Conservation (phyloP, 352 stramenopile genomes). For the Globisporangium carolinianum region DNA sequence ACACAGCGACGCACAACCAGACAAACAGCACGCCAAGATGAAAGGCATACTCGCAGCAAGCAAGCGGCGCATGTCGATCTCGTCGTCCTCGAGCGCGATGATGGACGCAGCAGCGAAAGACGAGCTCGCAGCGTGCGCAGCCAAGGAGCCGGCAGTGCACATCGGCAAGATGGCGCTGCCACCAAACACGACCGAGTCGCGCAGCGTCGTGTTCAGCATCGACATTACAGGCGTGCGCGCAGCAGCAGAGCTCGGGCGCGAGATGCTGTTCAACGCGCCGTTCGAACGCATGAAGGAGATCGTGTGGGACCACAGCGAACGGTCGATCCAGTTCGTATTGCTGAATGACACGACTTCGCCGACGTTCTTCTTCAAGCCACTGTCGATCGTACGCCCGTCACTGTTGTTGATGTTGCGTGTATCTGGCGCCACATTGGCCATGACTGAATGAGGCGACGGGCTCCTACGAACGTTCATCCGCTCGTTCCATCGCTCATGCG, state of each 20-base stretch:
- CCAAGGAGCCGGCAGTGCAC: slow-evolving; percentile 30
- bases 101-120: slow-evolving; percentile 2
- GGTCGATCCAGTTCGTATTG: slow-evolving; percentile 39
- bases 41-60: slow-evolving; percentile 8
- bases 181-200: slow-evolving; percentile 4
- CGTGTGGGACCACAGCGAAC: slow-evolving; percentile 61
- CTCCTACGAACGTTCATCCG: no score
- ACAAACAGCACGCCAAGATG: slow-evolving; percentile 3
- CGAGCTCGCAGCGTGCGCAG: background rate
- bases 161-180: slow-evolving; percentile 35
- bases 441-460: no score
- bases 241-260: slow-evolving; percentile 25
- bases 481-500: no score
- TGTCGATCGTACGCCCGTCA: slow-evolving; percentile 18
- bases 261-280: slow-evolving; percentile 32
- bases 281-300: slow-evolving; percentile 48
- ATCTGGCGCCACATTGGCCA: no score
- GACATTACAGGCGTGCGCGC: slow-evolving; percentile 28
- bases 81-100: slow-evolving; percentile 13
- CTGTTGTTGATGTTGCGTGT: background rate
- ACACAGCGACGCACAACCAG: no score
- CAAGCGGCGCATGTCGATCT: slow-evolving; percentile 13
- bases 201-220: slow-evolving; percentile 45
- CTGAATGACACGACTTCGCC: slow-evolving; percentile 23
- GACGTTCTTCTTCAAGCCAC: slow-evolving; percentile 35